Evolutionary conservation across 257 asterid species (phyloP).

Genomic region (Henckelia pumila): DNA sequence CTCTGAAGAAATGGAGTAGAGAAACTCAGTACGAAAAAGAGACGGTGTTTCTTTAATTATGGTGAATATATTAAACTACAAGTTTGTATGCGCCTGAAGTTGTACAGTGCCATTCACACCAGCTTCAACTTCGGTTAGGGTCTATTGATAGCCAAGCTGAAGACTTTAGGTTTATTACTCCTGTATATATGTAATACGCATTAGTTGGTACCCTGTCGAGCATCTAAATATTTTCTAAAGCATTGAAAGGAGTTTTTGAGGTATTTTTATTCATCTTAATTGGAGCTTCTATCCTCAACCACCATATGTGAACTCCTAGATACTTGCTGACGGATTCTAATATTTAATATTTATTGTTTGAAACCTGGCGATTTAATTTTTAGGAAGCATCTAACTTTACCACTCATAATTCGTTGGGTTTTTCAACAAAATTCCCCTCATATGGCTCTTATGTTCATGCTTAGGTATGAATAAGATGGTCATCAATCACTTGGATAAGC

Average conservation of each 20-base stretch:
- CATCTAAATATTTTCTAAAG: not conserved
- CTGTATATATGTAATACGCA: too few species aligned
- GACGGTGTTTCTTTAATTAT: not conserved
- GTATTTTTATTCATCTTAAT: not conserved
- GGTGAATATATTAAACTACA: not conserved
- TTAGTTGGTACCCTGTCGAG: not conserved
- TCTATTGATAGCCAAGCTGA: not conserved
- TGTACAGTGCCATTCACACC: not conserved
- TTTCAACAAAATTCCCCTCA: conserved; percentile 3
- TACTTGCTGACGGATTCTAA: not conserved
- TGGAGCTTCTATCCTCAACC: not conserved
- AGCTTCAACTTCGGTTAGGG: not conserved
- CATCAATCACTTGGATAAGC: conserved; percentile 92
- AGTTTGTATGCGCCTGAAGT: not conserved
- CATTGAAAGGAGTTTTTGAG: too few species aligned
- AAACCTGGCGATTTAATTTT: not conserved
- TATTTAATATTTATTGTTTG: not conserved
- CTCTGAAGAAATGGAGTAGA: not conserved
- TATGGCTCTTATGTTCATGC: conserved; percentile 8
- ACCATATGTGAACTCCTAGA: not conserved
- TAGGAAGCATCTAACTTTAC: not conserved
- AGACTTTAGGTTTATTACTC: not conserved
- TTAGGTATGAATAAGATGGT: conserved; percentile 99
- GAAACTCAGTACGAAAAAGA: not conserved
- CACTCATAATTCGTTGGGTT: not conserved